phyloP scores from a whole-genome alignment of 2,329 filamentous ascomycete species.

The Rugonectria rugulosa region DNA sequence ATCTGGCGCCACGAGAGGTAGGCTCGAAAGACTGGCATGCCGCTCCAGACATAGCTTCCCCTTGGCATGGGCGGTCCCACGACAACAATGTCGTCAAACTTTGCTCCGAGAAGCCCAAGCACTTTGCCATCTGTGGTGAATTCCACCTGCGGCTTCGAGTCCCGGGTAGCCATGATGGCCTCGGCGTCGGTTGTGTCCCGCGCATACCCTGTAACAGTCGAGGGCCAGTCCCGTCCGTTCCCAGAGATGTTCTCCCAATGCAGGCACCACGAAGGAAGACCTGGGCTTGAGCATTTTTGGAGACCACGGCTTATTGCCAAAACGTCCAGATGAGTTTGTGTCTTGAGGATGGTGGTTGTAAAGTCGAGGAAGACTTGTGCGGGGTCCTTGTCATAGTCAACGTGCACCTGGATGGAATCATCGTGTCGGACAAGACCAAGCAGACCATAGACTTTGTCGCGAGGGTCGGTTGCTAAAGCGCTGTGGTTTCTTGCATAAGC shows the following conservation, averaged over 20 bases:
- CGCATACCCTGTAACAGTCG: too few relatives aligned
- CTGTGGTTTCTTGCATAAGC: not conserved
- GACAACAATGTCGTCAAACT: not conserved
- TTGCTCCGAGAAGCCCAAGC: not conserved
- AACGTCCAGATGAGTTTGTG: not conserved
- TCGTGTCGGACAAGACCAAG: not conserved
- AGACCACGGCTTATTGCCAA: not conserved
- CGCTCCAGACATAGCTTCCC: not conserved
- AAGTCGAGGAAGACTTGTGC: not conserved
- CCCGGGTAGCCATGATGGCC: not conserved
- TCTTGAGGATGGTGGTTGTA: not conserved
- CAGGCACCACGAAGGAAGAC: not conserved
- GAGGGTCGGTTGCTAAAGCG: not conserved
- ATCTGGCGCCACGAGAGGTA: not conserved
- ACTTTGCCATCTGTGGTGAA: not conserved
- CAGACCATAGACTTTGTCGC: not conserved
- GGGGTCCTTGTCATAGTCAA: not conserved
- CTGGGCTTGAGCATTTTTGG: not conserved
- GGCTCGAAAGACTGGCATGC: not conserved
- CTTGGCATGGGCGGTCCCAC: not conserved
- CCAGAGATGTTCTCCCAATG: too few relatives aligned
- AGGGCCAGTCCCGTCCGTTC: too few relatives aligned
- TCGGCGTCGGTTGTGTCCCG: not conserved
- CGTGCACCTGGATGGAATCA: not conserved
- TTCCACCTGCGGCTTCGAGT: not conserved